Base-by-base conservation (phyloP, 495 filamentous ascomycete genomes). In the Pseudoneurospora amorphoporcata region DNA sequence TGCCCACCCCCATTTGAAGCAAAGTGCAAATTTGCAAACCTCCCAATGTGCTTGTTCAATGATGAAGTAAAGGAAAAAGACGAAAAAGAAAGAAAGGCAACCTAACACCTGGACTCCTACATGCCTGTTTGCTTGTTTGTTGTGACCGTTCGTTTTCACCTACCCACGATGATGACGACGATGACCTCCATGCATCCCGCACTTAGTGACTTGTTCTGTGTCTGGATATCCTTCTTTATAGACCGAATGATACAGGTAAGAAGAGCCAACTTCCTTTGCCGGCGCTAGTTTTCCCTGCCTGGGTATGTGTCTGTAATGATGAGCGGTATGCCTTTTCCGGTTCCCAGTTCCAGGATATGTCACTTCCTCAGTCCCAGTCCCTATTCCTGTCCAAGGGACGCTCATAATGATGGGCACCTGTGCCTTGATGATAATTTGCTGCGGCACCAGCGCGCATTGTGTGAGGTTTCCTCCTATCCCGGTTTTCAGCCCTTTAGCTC, bases 401-500 rank as follows among this genome's bases (percentile, higher is more conserved):
- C 53, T 61, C 53, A 61, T 32, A 10, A 61, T 32, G 8, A 61
- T 61, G 53, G 53, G 53, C 53, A 61, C 53, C 53, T 61, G 53
- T 61, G 53, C 23, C 53, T 53, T 23, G n/a, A 32, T 35, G 47
- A 58, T 58, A 23, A 61, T 32, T 61, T 61, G 53, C 53, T 61
- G 53, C 53, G 53, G 53, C 53, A 61, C 53, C 53, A 61, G 53
- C 53, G 53, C 53, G 53, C 53, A 61, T 16, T 61, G 4, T 12
- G 39, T 16, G 53, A 32, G 10, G 8, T 32, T 61, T 17, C 53
- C 1, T 32, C 23, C 23, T 12, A 61, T 61, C 23, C 53, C 53
- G 53, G 12, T 29, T 32, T 32, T 32, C 12, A 16, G 23, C 53
- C 23, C 10, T 32, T 74, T 41, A 78, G 42, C 75, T 79, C 40